Percentiles rank a stretch among this genome's conserved stretches.
These are phyloP conservation scores for Rhodomyrtus tomentosa DNA, from an alignment of 345 rosid genomes.

Conservation along the genomic window DNA sequence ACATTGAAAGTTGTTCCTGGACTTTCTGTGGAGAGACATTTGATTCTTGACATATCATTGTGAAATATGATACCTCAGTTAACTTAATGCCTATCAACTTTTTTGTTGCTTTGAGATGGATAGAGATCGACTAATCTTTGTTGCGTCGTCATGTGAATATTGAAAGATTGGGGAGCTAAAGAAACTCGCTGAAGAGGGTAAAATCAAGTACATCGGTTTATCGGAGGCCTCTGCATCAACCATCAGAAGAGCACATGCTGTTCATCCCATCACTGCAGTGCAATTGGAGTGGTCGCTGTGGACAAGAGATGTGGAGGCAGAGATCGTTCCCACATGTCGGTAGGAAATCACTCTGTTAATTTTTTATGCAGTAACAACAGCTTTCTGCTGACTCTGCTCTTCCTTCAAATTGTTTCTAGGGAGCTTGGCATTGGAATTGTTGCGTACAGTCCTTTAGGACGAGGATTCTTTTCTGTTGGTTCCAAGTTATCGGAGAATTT, in stretches of 20 bases:
- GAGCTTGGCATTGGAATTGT: constrained; percentile 77
- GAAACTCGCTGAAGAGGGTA: constrained; percentile 66
- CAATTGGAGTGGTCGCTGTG: background rate
- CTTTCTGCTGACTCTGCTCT: background rate
- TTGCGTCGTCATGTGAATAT: background rate
- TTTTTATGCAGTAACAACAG: background rate
- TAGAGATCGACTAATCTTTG: background rate
- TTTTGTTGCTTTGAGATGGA: background rate
- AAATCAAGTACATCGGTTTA: constrained; percentile 40
- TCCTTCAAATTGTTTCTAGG: constrained; percentile 14
- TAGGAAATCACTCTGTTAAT: background rate
- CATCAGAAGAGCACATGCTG: constrained; percentile 72
- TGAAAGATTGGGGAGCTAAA: constrained; percentile 32
- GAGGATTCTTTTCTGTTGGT: constrained; percentile 57
- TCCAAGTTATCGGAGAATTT: constrained; percentile 45
- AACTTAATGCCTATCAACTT: background rate
- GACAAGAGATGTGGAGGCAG: background rate
- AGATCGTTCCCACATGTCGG: constrained; percentile 34
- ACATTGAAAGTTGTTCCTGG: background rate
- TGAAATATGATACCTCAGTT: no score
- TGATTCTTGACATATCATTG: no score
- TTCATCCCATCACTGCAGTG: constrained; percentile 38
- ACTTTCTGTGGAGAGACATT: no score
- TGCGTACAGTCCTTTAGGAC: constrained; percentile 60
- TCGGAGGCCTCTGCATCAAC: constrained; percentile 79